Percentiles rank a stretch among this genome's conserved stretches.
phyloP scores from a whole-genome alignment of 768 basidiomycete genomes.

The Auriscalpium orientale region DNA sequence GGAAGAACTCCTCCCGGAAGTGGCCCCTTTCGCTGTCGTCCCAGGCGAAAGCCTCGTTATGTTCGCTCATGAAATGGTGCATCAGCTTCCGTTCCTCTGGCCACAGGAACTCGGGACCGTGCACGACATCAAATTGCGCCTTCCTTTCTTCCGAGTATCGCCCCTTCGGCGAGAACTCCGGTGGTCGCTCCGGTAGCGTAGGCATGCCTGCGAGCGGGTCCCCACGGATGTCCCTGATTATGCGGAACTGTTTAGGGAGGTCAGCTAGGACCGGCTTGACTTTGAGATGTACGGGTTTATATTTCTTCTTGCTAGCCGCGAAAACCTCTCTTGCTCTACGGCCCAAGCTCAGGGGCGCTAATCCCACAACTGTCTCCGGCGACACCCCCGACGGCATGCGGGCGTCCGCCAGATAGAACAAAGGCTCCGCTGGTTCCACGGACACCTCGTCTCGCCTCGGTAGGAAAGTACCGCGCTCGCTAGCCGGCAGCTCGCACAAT shows the following conservation, averaged over 20 bases:
- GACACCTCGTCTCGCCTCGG: too few relatives aligned
- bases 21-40: slow-evolving; percentile 27
- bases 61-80: slow-evolving; percentile 25
- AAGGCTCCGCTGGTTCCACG: too few relatives aligned
- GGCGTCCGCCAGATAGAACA: too few relatives aligned
- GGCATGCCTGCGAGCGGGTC: slow-evolving; percentile 13
- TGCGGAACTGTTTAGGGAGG: slow-evolving; percentile 15
- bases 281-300: background rate
- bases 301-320: too few relatives aligned
- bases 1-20: slow-evolving; percentile 25
- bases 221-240: slow-evolving; percentile 9
- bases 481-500: too few relatives aligned
- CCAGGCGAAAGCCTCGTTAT: slow-evolving; percentile 33
- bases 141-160: slow-evolving; percentile 15
- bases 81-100: slow-evolving; percentile 25
- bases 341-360: too few relatives aligned
- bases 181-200: slow-evolving; percentile 3
- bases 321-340: too few relatives aligned
- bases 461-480: too few relatives aligned
- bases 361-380: too few relatives aligned
- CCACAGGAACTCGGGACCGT: slow-evolving; percentile 22
- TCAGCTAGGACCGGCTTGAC: slow-evolving; percentile 13
- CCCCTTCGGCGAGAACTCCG: slow-evolving; percentile 1
- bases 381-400: too few relatives aligned
- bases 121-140: slow-evolving; percentile 4